Conservation (phyloP, 495 filamentous ascomycete species). For the Aspergillus sclerotioniger region DNA sequence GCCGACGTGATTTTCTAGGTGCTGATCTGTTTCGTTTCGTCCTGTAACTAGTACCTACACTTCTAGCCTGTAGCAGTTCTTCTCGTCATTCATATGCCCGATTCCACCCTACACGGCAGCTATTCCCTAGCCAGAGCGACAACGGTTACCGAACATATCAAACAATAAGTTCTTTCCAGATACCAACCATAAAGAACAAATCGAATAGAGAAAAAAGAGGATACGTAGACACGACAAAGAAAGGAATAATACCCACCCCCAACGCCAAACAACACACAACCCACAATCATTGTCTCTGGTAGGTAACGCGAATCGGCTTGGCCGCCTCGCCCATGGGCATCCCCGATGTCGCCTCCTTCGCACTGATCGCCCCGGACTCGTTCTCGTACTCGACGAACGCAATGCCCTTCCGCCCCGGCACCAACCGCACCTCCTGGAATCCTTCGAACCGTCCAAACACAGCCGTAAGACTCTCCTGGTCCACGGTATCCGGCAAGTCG, state of each 20-base stretch:
- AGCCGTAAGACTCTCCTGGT: slow-evolving; percentile 70
- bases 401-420: slow-evolving; percentile 84
- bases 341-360: slow-evolving; percentile 93
- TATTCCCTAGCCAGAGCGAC: neutral
- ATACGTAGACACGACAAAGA: slow-evolving; percentile 14
- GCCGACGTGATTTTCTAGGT: slow-evolving; percentile 90
- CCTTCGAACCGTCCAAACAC: slow-evolving; percentile 91
- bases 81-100: slow-evolving; percentile 23
- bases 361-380: slow-evolving; percentile 84
- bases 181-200: neutral
- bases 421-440: slow-evolving; percentile 87
- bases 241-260: slow-evolving; percentile 19
- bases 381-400: slow-evolving; percentile 96
- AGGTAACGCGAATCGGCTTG: slow-evolving; percentile 77
- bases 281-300: slow-evolving; percentile 71
- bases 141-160: neutral
- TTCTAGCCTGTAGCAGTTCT: slow-evolving; percentile 23
- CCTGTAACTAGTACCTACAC: slow-evolving; percentile 23
- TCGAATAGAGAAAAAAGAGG: slow-evolving; percentile 15
- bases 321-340: slow-evolving; percentile 75
- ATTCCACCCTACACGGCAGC: slow-evolving; percentile 4
- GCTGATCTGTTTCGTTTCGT: slow-evolving; percentile 13
- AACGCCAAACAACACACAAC: slow-evolving; percentile 32
- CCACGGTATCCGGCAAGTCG: slow-evolving; percentile 84
- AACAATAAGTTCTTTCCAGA: neutral